Evolutionary conservation across 148 eudicot genomes (phyloP).

Genomic region (Amaranthus cruentus): DNA sequence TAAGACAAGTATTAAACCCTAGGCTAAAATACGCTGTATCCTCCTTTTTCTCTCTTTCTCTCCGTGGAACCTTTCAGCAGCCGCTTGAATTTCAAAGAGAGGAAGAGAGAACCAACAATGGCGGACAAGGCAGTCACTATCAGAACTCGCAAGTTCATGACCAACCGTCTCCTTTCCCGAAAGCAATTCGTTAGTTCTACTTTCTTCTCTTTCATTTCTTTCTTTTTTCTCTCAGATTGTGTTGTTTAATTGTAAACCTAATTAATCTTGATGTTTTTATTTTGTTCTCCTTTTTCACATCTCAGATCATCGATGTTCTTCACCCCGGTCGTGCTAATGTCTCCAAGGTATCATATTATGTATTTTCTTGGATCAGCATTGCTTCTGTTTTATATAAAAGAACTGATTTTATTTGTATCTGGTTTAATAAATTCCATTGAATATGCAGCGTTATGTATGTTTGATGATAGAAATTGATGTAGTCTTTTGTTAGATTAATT

Average conservation of each 20-base stretch:
- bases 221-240: neutral
- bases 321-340: constrained; percentile 87
- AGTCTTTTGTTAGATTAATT: neutral
- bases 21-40: no score
- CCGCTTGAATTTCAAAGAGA: neutral
- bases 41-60: no score
- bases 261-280: neutral
- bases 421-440: neutral
- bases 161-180: constrained; percentile 76
- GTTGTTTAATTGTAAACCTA: neutral
- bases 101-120: constrained; percentile 27
- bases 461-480: no score
- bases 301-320: constrained; percentile 73
- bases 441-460: no score
- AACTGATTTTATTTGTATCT: neutral
- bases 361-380: neutral
- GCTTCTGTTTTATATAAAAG: no score
- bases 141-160: constrained; percentile 86
- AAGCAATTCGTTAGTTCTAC: constrained; percentile 60
- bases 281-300: neutral
- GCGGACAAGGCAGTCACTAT: constrained; percentile 78
- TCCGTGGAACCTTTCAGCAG: neutral
- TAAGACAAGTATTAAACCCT: no score
- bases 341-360: constrained; percentile 48
- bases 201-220: neutral